Evolutionary conservation across 192 early-diverging fungal species (phyloP).

Genomic region (Entophlyctis luteolus): DNA sequence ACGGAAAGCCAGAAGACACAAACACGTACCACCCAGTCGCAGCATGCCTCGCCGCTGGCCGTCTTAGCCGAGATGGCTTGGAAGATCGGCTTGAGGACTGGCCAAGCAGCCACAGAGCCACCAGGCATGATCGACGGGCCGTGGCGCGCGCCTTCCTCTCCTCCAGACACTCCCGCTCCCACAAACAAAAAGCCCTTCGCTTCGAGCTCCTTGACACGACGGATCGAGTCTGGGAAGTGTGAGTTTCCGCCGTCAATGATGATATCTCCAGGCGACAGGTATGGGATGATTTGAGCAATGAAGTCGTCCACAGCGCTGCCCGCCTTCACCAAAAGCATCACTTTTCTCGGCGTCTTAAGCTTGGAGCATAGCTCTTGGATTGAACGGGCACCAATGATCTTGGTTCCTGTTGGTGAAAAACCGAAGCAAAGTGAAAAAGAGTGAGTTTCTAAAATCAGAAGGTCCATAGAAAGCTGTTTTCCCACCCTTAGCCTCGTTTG

Average conservation of each 20-base stretch:
- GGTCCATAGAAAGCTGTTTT: not conserved
- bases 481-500: conserved; percentile 92
- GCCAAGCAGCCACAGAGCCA: conserved; percentile 88
- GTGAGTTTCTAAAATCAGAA: not conserved
- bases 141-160: conserved; percentile 95
- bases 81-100: conserved; percentile 86
- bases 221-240: conserved; percentile 93
- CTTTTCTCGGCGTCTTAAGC: conserved; percentile 92
- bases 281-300: conserved; percentile 81
- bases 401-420: conserved; percentile 59
- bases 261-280: conserved; percentile 83
- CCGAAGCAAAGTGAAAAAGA: not conserved
- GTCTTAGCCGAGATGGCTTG: conserved; percentile 91
- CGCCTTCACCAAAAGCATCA: conserved; percentile 98
- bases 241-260: conserved; percentile 99
- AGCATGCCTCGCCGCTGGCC: conserved; percentile 82
- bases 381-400: conserved; percentile 88
- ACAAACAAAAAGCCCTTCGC: conserved; percentile 90
- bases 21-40: conserved; percentile 83
- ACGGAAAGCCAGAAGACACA: not conserved
- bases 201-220: conserved; percentile 82
- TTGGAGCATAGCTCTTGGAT: conserved; percentile 89
- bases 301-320: conserved; percentile 90
- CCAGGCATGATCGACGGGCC: conserved; percentile 97
- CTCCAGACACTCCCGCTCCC: conserved; percentile 95